phyloP scores from a whole-genome alignment of 345 rosid species.

The Eucalyptus sp. region DNA sequence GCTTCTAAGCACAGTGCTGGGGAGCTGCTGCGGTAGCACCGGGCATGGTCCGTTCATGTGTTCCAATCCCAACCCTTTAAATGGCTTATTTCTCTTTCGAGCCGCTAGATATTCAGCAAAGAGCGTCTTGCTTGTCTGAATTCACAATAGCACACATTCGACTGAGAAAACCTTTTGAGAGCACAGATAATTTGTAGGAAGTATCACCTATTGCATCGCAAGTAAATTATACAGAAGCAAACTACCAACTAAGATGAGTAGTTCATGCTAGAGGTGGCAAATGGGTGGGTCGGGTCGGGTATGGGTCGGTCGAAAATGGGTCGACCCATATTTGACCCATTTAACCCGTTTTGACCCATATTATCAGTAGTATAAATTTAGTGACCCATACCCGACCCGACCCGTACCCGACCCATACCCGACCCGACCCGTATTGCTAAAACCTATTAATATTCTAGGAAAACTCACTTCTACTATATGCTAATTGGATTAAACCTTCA shows the following conservation, averaged over 20 bases:
- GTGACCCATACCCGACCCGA: no score
- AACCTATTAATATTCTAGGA: no score
- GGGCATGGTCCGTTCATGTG: constrained; percentile 73
- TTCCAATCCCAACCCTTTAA: constrained; percentile 66
- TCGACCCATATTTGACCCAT: no score
- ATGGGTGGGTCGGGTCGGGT: no score
- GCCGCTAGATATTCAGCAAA: constrained; percentile 54
- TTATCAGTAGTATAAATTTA: no score
- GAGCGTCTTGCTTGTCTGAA: constrained; percentile 83
- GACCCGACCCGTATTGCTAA: no score
- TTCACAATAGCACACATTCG: not conserved
- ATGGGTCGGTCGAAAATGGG: no score
- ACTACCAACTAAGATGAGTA: not conserved
- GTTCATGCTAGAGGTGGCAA: no score
- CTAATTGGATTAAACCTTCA: no score
- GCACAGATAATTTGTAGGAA: not conserved
- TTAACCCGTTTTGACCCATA: no score
- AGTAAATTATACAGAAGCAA: not conserved
- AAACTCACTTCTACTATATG: no score
- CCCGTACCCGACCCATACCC: no score
- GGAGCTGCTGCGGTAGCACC: constrained; percentile 50
- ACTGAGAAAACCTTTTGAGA: not conserved
- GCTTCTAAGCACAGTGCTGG: constrained; percentile 57
- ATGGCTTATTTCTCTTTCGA: constrained; percentile 54
- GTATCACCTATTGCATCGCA: not conserved